Evolutionary conservation across 78 protist genomes (phyloP), one percentile per base, ranked within the genome.

Genomic region (Bodo saltans): DNA sequence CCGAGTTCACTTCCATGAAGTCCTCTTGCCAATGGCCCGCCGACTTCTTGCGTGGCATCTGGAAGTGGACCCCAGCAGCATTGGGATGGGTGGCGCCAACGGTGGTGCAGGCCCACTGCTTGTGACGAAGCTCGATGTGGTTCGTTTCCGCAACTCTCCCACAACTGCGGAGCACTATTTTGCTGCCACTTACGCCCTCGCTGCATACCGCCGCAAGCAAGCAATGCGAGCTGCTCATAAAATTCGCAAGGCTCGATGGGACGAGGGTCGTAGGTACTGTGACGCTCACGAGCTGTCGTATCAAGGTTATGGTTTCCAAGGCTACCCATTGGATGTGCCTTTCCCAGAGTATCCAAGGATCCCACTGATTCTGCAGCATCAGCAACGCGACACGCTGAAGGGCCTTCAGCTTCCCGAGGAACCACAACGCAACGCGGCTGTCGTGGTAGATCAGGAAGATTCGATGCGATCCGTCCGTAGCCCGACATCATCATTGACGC

Each of bases 1-100:
- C 33, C 4, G 11, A 28, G 17, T 79, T 21, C 84, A 79, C 72
- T 79, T 79, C 52, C 27, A 34, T 39, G 84, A 79, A 32, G 67
- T 72, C 33, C 67, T 79, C 69, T 42, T 76, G 41, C 81, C 81
- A 25, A 3, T 76, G 23, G 81, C 81, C 34, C 40, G 81, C 34
- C 70, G 42, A 3, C 28, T 33, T 41, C n/a, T n/a, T n/a, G n/a
- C n/a, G n/a, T n/a, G n/a, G n/a, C n/a, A n/a, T n/a, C 35, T 37
- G 81, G 34, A 76, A 3, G 17, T 2, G 32, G 41, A 76, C 60
- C n/a, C 8, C n/a, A 23, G n/a, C 60, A n/a, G n/a, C n/a, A n/a
- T n/a, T n/a, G n/a, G n/a, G n/a, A n/a, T n/a, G n/a, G n/a, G n/a
- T n/a, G n/a, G n/a, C n/a, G n/a, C n/a, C n/a, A n/a, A n/a, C n/a